Conservation (phyloP, 176 grass and related monocot species). For the Musa beccarii region DNA sequence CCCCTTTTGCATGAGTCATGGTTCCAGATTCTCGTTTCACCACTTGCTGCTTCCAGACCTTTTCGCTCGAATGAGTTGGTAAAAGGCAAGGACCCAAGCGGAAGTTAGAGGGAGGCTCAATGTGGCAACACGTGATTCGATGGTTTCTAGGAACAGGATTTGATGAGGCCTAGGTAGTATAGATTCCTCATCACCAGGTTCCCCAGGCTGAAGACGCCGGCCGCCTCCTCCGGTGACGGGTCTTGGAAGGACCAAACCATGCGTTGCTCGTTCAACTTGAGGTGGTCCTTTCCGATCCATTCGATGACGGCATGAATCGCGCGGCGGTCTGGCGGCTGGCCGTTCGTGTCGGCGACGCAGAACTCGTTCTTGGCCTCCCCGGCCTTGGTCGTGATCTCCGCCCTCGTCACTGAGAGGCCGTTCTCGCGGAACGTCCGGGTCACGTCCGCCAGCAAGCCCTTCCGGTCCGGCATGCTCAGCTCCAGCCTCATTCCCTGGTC, state of each 20-base stretch:
- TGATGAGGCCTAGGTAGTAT: slow-evolving; percentile 70
- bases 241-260: slow-evolving; percentile 1
- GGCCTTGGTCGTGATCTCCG: slow-evolving; percentile 63
- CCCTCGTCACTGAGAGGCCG: slow-evolving; percentile 70
- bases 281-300: slow-evolving; percentile 49
- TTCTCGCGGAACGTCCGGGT: slow-evolving; percentile 96
- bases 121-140: background rate
- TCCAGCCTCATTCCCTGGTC: slow-evolving; percentile 68
- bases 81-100: too few species aligned
- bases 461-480: slow-evolving; percentile 56
- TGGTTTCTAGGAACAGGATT: slow-evolving; percentile 49
- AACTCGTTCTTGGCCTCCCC: slow-evolving; percentile 63
- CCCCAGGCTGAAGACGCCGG: slow-evolving; percentile 51
- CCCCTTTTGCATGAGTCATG: too few species aligned
- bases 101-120: too few species aligned
- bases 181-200: slow-evolving; percentile 82
- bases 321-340: slow-evolving; percentile 46
- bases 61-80: too few species aligned
- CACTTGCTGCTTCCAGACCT: too few species aligned
- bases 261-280: slow-evolving; percentile 51
- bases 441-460: slow-evolving; percentile 74
- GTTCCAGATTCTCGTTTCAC: too few species aligned
- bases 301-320: slow-evolving; percentile 61
- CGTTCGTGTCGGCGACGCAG: slow-evolving; percentile 65
- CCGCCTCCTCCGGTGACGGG: slow-evolving; percentile 9